These are phyloP conservation scores for Athelia sp. DNA, from an alignment of 1,284 basidiomycete genomes.

Conservation along the genomic window DNA sequence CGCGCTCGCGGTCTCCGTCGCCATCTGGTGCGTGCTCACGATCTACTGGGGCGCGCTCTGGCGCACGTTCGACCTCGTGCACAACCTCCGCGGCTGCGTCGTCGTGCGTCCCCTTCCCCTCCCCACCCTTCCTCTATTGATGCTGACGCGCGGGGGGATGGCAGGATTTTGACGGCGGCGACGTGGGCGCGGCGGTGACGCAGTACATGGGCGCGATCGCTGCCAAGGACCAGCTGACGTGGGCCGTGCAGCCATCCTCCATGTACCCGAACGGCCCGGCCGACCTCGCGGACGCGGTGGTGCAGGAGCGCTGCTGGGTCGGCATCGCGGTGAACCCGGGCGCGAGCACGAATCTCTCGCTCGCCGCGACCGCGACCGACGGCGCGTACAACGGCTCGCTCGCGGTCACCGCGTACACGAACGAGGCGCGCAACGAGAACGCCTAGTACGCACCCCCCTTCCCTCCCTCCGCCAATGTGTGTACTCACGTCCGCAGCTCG, in stretches of 20 bases:
- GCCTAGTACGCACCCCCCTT: constrained; percentile 41
- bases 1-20: constrained; percentile 21
- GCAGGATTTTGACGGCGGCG: constrained; percentile 53
- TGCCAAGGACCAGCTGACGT: constrained; percentile 25
- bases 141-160: not conserved
- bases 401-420: constrained; percentile 29
- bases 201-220: constrained; percentile 25
- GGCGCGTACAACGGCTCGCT: constrained; percentile 27
- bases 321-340: constrained; percentile 39
- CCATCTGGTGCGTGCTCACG: constrained; percentile 36
- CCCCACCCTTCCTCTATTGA: not conserved
- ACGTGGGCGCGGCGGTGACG: constrained; percentile 37
- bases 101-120: constrained; percentile 27
- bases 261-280: constrained; percentile 35
- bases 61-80: constrained; percentile 27
- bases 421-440: constrained; percentile 35
- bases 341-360: constrained; percentile 11
- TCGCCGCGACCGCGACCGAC: constrained; percentile 9
- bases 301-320: constrained; percentile 39
- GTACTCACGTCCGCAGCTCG: not conserved
- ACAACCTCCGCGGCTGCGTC: constrained; percentile 34
- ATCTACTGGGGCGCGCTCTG: constrained; percentile 45
- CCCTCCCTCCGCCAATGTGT: not conserved
- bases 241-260: constrained; percentile 32
- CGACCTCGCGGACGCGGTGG: constrained; percentile 30